Conservation (phyloP, 257 asterid genomes). For the Solanum piurae region DNA sequence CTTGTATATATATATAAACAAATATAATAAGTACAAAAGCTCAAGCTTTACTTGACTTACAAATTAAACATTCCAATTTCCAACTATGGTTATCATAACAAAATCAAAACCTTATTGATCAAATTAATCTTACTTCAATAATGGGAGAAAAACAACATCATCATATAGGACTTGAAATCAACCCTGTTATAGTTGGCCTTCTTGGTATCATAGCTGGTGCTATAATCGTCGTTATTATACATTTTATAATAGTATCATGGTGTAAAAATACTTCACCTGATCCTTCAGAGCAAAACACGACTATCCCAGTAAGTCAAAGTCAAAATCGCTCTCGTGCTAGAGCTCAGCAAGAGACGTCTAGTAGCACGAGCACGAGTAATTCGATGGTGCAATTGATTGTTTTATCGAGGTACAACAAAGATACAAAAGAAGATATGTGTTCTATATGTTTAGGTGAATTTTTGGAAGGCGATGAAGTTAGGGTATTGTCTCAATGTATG, state of each 20-base stretch:
- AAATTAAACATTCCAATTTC: not conserved
- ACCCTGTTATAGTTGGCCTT: conserved; percentile 38
- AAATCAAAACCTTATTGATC: not conserved
- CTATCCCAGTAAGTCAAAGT: not conserved
- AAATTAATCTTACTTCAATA: not conserved
- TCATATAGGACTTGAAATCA: conserved; percentile 11
- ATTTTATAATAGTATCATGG: conserved; percentile 13
- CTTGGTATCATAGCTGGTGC: conserved; percentile 48
- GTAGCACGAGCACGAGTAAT: not conserved
- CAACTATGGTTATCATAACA: not conserved
- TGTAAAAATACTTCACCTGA: not conserved
- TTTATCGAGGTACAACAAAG: not conserved
- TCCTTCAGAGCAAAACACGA: not conserved
- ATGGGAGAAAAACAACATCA: conserved; percentile 13
- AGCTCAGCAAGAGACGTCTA: not conserved
- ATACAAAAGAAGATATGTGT: conserved; percentile 29
- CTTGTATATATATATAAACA: not conserved
- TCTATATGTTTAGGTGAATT: conserved; percentile 25
- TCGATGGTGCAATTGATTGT: conserved; percentile 17
- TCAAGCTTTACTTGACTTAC: not conserved
- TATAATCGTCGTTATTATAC: conserved; percentile 32
- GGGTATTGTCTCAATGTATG: conserved; percentile 12
- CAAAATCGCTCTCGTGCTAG: not conserved
- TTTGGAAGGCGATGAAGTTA: conserved; percentile 16
- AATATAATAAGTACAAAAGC: not conserved